Conservation (phyloP, 495 filamentous ascomycete species). For the Neurospora sp. region DNA sequence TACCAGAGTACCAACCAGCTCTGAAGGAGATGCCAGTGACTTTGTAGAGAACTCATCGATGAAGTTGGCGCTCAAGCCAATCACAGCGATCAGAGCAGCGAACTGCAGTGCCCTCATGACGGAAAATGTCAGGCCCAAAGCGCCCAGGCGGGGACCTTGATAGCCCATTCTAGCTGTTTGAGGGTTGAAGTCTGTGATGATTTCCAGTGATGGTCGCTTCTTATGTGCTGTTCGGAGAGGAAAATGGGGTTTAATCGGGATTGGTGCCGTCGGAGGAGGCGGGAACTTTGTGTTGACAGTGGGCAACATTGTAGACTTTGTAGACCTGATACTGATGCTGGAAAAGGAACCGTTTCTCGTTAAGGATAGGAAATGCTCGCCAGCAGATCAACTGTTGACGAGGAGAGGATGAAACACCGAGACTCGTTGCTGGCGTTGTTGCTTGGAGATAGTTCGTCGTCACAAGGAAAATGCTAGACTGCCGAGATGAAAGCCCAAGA, state of each 20-base stretch:
- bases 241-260: slow-evolving; percentile 15
- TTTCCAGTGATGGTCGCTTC: slow-evolving; percentile 18
- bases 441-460: background rate
- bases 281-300: slow-evolving; percentile 13
- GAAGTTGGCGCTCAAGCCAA: slow-evolving; percentile 77
- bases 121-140: slow-evolving; percentile 69
- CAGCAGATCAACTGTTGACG: slow-evolving; percentile 23
- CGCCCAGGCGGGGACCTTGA: slow-evolving; percentile 61
- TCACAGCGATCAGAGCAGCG: slow-evolving; percentile 62
- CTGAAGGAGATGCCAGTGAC: slow-evolving; percentile 52
- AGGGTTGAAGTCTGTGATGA: slow-evolving; percentile 27
- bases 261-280: slow-evolving; percentile 18
- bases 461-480: slow-evolving; percentile 8
- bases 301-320: slow-evolving; percentile 18
- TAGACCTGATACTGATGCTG: background rate
- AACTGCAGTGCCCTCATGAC: slow-evolving; percentile 61
- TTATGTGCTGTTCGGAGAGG: slow-evolving; percentile 19
- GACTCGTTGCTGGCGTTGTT: background rate
- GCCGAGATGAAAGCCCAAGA: slow-evolving; percentile 6
- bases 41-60: slow-evolving; percentile 62
- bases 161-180: slow-evolving; percentile 31
- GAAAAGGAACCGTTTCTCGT: background rate
- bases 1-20: slow-evolving; percentile 67
- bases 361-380: background rate
- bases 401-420: background rate